Evolutionary conservation across 805 yeast genomes (phyloP).

Genomic region (Ogataea neopini): DNA sequence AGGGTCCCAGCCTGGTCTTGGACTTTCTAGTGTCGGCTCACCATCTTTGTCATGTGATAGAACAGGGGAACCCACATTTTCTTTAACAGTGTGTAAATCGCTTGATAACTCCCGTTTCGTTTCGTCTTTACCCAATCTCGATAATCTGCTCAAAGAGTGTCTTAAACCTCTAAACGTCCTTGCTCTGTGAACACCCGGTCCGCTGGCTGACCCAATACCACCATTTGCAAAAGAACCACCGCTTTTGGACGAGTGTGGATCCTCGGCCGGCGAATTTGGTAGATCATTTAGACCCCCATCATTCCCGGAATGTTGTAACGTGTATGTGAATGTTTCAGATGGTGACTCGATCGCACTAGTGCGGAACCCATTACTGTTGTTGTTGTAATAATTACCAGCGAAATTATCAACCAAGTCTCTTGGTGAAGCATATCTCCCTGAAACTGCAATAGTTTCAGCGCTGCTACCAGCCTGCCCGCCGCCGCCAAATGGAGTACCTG

Average conservation of each 20-base stretch:
- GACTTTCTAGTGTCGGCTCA: neutral
- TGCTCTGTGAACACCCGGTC: neutral
- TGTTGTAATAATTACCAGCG: neutral
- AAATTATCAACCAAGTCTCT: neutral
- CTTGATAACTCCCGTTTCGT: neutral
- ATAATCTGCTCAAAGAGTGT: constrained; percentile 9
- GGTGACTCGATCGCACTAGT: neutral
- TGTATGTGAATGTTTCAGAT: neutral
- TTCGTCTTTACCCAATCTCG: constrained; percentile 2
- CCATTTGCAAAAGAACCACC: neutral
- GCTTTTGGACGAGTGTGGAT: neutral
- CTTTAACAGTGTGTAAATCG: neutral
- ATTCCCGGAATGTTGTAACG: neutral
- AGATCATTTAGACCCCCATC: neutral
- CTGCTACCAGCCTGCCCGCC: neutral
- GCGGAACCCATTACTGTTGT: neutral
- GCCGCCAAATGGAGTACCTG: neutral
- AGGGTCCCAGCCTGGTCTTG: constrained; percentile 16
- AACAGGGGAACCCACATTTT: too few relatives aligned
- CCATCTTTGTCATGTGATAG: neutral
- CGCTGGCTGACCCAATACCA: too few relatives aligned
- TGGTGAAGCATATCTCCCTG: neutral
- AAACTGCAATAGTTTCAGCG: neutral
- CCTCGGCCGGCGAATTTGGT: neutral
- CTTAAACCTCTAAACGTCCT: constrained; percentile 5